Base-by-base conservation (phyloP, 2,329 filamentous ascomycete species). In the Colletotrichum eleusines region DNA sequence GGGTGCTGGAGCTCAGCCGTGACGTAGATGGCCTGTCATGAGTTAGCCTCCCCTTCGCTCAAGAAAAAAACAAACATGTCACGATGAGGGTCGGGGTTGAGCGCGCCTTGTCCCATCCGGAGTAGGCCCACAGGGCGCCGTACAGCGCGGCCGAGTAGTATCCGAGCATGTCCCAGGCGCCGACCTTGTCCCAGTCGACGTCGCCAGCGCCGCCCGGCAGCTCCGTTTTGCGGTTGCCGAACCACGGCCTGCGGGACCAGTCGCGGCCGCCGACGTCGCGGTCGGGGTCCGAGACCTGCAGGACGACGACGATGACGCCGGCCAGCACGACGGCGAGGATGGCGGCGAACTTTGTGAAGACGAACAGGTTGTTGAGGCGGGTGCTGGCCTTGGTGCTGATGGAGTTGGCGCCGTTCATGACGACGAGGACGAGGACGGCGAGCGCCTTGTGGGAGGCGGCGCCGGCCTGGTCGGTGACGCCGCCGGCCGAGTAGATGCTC, bases 51-150 rank as follows among this genome's bases (percentile, higher is more conserved):
- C n/a, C n/a, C n/a, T n/a, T n/a, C n/a, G n/a, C n/a, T n/a, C n/a
- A 2, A 23, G 3, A 4, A 9, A 40, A 4, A 6, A 8, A 20
- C 6, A 18, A 44, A 4, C 31, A 11, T 3, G 20, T 16, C 16
- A 6, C 0, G 8, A 1, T 2, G 4, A 42, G 12, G 14, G 3
- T 2, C 11, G 4, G 12, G 8, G 7, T 1, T 1, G 26, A 12
- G 61, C 83, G 80, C 48, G 87, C 88, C 80, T 90, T 91, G 66
- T 91, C 89, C 89, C 89, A 91, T 0, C 89, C 89, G 0, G 87
- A 89, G 70, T 90, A 91, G 0, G 87, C 89, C 89, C 89, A 91
- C 0, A 91, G 76, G 0, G 87, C 88, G 0, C 86, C 89, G 73
- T 91, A 91, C 0, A 91, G 80, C 0, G 89, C 89, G 1, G 88